Base-by-base conservation (phyloP, 2,329 filamentous ascomycete species). In the Calonectria ilicicola region DNA sequence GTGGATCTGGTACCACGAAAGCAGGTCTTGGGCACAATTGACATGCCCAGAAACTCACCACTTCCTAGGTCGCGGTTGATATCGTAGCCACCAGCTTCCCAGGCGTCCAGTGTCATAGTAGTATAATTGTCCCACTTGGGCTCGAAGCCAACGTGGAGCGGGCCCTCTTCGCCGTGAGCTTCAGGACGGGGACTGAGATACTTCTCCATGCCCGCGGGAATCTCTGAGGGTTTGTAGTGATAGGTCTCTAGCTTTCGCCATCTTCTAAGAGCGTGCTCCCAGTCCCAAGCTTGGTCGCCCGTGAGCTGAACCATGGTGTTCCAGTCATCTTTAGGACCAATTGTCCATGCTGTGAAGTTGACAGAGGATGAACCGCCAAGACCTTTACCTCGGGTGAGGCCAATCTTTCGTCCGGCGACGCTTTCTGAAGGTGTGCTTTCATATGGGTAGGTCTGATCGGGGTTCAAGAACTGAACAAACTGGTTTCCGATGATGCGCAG, bases 271-370 rank as follows among this genome's bases (percentile, higher is more conserved):
- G 67, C 74, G 3, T 73, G 60, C 23, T 58, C 44, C 74, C 74
- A 75, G 40, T 23, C 60, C 74, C 74, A 75, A 6, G 51, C 64
- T 15, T 69, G 23, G 42, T 75, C 74, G 14, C 65, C 69, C 2
- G 67, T 74, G 12, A 74, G 40, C 17, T 73, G 60, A 4, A 56
- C 64, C 67, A 75, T 74, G 2, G 69, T 72, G 10, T 72, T 69
- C 74, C 72, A 74, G 47, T 74, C 73, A 64, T 74, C 73, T 12
- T 72, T 65, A 32, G 73, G 73, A 1, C 73, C 73, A 38, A 71
- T 68, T 9, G 70, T 73, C 73, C 73, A 74, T 8, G 73, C 72
- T 1, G 73, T 74, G 44, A 75, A 75, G 69, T 75, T 75, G 67
- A 75, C 65, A 15, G 58, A 35, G 12, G 74, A 70, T 19, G 74